Conservation (phyloP, 768 basidiomycete species). For the Porphyrellus cyaneotinctus region DNA sequence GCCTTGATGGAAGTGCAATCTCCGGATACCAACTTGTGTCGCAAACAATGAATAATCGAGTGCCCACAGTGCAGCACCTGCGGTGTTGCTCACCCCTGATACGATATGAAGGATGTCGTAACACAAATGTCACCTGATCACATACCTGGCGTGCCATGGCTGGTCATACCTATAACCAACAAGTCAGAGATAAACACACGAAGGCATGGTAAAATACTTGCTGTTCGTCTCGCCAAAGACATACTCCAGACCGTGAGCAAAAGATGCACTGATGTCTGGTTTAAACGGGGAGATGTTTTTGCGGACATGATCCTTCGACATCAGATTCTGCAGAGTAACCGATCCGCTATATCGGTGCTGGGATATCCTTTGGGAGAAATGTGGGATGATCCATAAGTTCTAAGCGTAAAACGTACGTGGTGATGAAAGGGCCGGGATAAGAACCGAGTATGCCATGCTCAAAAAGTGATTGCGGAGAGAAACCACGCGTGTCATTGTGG, state of each 20-base stretch:
- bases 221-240: constrained; percentile 53
- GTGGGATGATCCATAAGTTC: background rate
- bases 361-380: constrained; percentile 31
- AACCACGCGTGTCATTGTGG: constrained; percentile 39
- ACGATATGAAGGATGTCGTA: background rate
- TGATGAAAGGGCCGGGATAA: constrained; percentile 46
- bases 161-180: constrained; percentile 26
- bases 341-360: constrained; percentile 50
- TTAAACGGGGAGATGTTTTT: constrained; percentile 50
- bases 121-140: background rate
- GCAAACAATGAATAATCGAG: constrained; percentile 63
- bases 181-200: constrained; percentile 1
- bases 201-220: constrained; percentile 33
- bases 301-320: constrained; percentile 57
- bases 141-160: constrained; percentile 34
- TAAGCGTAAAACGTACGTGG: constrained; percentile 39
- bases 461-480: constrained; percentile 61
- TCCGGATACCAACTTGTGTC: constrained; percentile 49
- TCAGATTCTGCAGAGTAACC: constrained; percentile 56
- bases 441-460: constrained; percentile 47
- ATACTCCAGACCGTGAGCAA: background rate
- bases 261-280: constrained; percentile 51
- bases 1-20: constrained; percentile 61
- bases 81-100: constrained; percentile 59
- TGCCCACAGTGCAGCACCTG: constrained; percentile 68